Conservation (phyloP, 1,284 basidiomycete species). For the Rhodotorula sp. region DNA sequence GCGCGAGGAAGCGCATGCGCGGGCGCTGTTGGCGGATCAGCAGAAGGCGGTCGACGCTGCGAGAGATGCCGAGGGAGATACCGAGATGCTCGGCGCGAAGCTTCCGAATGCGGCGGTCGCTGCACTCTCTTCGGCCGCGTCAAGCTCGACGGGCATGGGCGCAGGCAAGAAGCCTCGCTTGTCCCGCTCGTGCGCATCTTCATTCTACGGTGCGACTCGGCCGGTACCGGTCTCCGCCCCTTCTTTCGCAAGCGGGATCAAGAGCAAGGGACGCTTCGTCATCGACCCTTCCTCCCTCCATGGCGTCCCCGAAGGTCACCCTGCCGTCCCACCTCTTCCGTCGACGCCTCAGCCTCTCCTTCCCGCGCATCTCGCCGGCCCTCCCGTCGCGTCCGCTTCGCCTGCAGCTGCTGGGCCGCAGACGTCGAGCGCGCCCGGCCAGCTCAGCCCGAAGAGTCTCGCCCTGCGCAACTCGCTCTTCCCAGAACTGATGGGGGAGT, state of each 20-base stretch:
- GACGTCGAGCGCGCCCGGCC: neutral
- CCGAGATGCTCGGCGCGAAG: neutral
- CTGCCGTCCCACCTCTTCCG: conserved; percentile 29
- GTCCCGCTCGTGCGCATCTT: conserved; percentile 18
- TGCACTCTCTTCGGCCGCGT: neutral
- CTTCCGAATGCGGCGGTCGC: neutral
- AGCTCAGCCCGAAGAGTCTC: conserved; percentile 26
- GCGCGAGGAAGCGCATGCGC: neutral
- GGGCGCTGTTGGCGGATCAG: neutral
- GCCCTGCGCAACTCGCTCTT: conserved; percentile 38
- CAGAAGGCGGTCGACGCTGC: neutral
- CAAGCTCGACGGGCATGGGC: neutral
- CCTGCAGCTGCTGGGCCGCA: neutral
- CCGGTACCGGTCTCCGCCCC: conserved; percentile 3
- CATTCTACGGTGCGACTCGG: conserved; percentile 20
- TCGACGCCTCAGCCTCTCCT: conserved; percentile 7
- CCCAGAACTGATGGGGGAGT: conserved; percentile 27
- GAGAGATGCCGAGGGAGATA: neutral
- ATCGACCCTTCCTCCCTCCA: conserved; percentile 36
- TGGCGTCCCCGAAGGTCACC: conserved; percentile 36
- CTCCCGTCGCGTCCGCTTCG: neutral
- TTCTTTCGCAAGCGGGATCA: neutral
- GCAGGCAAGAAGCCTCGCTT: conserved; percentile 29
- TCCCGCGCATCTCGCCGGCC: neutral
- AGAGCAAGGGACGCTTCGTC: conserved; percentile 26